Percentiles rank a stretch among this genome's conserved stretches.
Evolutionary conservation across 2,329 filamentous ascomycete species (phyloP).

Genomic region (Colletotrichum sp.): DNA sequence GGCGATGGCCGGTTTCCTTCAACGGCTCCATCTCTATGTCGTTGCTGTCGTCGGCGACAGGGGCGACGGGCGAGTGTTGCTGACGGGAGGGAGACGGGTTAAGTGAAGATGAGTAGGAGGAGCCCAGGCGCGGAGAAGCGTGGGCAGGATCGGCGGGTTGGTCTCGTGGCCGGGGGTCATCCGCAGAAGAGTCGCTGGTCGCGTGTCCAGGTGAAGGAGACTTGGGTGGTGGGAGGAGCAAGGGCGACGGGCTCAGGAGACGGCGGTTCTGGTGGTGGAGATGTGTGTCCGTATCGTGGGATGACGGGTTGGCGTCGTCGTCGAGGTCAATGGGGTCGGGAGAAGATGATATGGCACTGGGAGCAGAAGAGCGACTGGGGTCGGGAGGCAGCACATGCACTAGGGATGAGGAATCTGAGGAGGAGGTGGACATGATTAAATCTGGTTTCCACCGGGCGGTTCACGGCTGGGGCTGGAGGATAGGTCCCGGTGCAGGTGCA

Average conservation of each 20-base stretch:
- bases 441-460: slow-evolving; percentile 13
- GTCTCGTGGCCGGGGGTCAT: slow-evolving; percentile 9
- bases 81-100: background rate
- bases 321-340: slow-evolving; percentile 16
- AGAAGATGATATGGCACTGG: slow-evolving; percentile 16
- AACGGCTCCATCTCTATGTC: slow-evolving; percentile 64
- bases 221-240: slow-evolving; percentile 13
- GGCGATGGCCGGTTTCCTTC: slow-evolving; percentile 52
- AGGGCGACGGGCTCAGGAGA: slow-evolving; percentile 13
- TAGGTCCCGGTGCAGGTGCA: background rate
- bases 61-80: background rate
- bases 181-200: slow-evolving; percentile 3
- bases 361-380: background rate
- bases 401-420: slow-evolving; percentile 17
- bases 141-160: background rate
- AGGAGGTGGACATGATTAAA: slow-evolving; percentile 20
- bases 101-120: background rate
- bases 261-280: background rate
- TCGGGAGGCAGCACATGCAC: slow-evolving; percentile 22
- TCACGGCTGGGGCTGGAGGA: slow-evolving; percentile 14
- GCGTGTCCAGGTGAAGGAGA: slow-evolving; percentile 14
- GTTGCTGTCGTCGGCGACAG: slow-evolving; percentile 25
- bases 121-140: slow-evolving; percentile 2
- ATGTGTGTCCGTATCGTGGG: background rate
- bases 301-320: slow-evolving; percentile 4